These are phyloP conservation scores for Plantago coronopus DNA, from an alignment of 305 asterid genomes.

Conservation along the genomic window DNA sequence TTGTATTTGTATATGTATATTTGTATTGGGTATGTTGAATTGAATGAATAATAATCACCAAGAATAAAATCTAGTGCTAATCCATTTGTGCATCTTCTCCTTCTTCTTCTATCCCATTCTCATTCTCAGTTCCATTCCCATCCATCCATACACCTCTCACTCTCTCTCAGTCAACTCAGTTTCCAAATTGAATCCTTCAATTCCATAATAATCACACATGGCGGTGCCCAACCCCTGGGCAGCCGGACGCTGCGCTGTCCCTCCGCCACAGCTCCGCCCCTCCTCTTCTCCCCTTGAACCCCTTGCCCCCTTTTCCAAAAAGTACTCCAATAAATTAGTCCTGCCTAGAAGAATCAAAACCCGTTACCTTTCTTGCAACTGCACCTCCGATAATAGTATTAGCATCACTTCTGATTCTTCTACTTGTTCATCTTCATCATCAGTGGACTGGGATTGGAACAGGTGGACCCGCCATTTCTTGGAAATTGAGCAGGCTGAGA, in stretches of 20 bases:
- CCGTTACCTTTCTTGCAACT: constrained; percentile 41
- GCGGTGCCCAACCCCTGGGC: constrained; percentile 80
- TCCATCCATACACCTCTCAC: no score
- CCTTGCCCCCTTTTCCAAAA: constrained; percentile 27
- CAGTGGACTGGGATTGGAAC: constrained; percentile 83
- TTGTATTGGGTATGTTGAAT: no score
- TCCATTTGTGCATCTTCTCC: no score
- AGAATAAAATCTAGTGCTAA: no score
- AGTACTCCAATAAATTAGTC: constrained; percentile 32
- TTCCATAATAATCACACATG: constrained; percentile 33
- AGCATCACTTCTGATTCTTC: constrained; percentile 18
- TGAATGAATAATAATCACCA: no score
- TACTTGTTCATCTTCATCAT: constrained; percentile 32
- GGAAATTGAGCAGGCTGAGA: constrained; percentile 86
- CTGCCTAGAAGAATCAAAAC: constrained; percentile 33
- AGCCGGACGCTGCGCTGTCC: constrained; percentile 49
- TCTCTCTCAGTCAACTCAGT: no score
- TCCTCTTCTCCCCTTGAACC: constrained; percentile 29
- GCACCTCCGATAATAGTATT: constrained; percentile 31
- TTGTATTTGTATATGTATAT: no score
- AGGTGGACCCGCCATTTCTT: constrained; percentile 83
- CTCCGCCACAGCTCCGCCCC: constrained; percentile 47
- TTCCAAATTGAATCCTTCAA: neutral
- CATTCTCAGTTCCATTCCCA: no score
- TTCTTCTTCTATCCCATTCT: no score